These are phyloP conservation scores for Oryza meyeriana DNA, from an alignment of 176 grass and related monocot species.

Conservation along the genomic window DNA sequence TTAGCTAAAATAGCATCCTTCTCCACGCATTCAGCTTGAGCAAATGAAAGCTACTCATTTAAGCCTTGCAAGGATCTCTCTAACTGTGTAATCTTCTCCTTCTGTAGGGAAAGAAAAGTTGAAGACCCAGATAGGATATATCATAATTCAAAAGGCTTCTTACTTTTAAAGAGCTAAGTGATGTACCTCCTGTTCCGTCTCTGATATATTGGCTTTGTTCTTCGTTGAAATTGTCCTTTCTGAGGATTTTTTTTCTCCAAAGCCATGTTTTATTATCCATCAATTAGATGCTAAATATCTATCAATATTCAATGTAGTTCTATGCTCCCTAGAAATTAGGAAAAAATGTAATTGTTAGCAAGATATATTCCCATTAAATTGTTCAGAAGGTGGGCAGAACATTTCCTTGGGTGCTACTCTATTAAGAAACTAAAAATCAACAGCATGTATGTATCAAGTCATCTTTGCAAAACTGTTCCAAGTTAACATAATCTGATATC, in stretches of 20 bases:
- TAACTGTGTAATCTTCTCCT: constrained; percentile 62
- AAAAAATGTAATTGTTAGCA: constrained; percentile 11
- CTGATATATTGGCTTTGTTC: constrained; percentile 23
- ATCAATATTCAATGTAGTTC: neutral
- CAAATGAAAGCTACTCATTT: constrained; percentile 67
- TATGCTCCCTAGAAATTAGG: neutral
- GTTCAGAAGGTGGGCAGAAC: neutral
- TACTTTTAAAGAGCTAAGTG: constrained; percentile 1
- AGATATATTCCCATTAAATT: neutral
- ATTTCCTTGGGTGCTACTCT: neutral
- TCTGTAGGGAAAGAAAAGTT: constrained; percentile 33
- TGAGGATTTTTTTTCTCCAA: constrained; percentile 82
- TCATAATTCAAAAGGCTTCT: neutral
- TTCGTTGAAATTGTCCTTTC: constrained; percentile 46
- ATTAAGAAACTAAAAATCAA: neutral
- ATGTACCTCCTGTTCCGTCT: constrained; percentile 43
- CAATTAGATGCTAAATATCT: neutral
- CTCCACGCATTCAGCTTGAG: constrained; percentile 53
- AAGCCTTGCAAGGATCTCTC: constrained; percentile 72
- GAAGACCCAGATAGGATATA: constrained; percentile 4
- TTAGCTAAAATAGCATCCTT: constrained; percentile 72
- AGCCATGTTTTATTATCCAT: constrained; percentile 96
- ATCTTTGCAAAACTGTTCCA: neutral
- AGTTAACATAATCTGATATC: neutral
- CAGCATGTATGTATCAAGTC: neutral